These are phyloP conservation scores for Ogataea allantospora DNA, from an alignment of 805 yeast genomes.

Conservation along the genomic window DNA sequence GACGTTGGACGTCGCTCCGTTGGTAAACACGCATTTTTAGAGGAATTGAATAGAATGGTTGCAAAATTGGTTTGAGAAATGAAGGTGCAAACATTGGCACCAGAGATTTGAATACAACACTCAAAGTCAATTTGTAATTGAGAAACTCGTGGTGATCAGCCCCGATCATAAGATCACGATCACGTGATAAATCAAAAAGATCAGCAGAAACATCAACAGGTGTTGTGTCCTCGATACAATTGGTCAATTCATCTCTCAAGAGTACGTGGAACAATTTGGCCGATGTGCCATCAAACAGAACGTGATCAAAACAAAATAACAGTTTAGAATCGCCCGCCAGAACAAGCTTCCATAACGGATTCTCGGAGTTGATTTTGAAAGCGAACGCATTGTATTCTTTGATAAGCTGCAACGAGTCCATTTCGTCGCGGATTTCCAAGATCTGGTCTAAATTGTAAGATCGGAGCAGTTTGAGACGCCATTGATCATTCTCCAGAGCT, in stretches of 20 bases:
- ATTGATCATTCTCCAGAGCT: background rate
- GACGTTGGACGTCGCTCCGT: conserved; percentile 4
- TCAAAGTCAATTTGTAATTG: background rate
- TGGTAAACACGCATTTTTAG: conserved; percentile 1
- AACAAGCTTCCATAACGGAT: conserved; percentile 26
- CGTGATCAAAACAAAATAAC: conserved; percentile 31
- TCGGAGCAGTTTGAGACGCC: conserved; percentile 5
- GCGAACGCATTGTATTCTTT: conserved; percentile 1
- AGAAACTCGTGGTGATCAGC: background rate
- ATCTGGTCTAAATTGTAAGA: conserved; percentile 17
- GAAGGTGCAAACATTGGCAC: background rate
- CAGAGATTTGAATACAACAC: background rate
- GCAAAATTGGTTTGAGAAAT: conserved; percentile 2
- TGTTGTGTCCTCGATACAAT: conserved; percentile 10
- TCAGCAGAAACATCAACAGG: background rate
- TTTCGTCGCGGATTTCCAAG: conserved; percentile 17
- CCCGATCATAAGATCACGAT: background rate
- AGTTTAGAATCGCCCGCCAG: conserved; percentile 16
- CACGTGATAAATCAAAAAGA: conserved; percentile 6
- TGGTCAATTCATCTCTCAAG: conserved; percentile 23
- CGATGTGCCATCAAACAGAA: conserved; percentile 36
- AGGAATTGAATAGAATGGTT: conserved; percentile 1
- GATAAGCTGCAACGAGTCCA: conserved; percentile 7
- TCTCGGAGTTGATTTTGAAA: conserved; percentile 4
- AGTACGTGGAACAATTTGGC: conserved; percentile 29